Conservation (phyloP, 352 stramenopile genomes). For the Phytophthora sojae region DNA sequence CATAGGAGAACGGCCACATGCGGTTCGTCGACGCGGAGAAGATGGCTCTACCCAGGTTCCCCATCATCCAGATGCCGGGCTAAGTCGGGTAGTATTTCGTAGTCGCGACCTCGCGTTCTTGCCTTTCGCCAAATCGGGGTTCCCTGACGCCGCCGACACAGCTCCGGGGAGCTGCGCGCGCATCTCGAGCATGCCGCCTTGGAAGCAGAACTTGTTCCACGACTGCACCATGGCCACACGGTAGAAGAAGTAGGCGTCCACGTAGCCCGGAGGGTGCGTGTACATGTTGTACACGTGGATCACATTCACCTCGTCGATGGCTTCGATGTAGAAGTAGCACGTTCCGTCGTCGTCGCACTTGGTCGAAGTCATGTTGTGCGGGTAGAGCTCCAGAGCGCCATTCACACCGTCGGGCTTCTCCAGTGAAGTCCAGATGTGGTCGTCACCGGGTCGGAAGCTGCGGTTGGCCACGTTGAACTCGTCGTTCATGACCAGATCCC, state of each 20-base stretch:
- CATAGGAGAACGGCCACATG: slow-evolving; percentile 95
- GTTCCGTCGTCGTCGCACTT: slow-evolving; percentile 50
- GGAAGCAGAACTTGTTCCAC: slow-evolving; percentile 96
- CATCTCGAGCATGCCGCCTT: slow-evolving; percentile 92
- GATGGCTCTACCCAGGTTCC: slow-evolving; percentile 92
- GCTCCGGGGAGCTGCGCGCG: slow-evolving; percentile 87
- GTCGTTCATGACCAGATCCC: slow-evolving; percentile 68
- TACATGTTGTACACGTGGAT: slow-evolving; percentile 75
- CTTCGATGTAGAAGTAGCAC: slow-evolving; percentile 58
- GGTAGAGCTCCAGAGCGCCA: slow-evolving; percentile 92
- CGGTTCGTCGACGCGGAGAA: slow-evolving; percentile 91
- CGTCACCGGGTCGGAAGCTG: slow-evolving; percentile 85
- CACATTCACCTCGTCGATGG: slow-evolving; percentile 37
- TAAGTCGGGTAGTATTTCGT: slow-evolving; percentile 72
- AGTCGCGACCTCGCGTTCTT: slow-evolving; percentile 22
- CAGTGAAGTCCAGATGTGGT: slow-evolving; percentile 91
- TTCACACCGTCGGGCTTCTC: slow-evolving; percentile 75
- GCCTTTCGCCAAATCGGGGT: slow-evolving; percentile 50
- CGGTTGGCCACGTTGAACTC: slow-evolving; percentile 66
- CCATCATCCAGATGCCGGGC: slow-evolving; percentile 94
- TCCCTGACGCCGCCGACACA: slow-evolving; percentile 41
- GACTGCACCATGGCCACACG: slow-evolving; percentile 88
- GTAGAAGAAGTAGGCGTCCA: slow-evolving; percentile 47
- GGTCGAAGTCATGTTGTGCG: slow-evolving; percentile 73
- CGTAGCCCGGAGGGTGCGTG: slow-evolving; percentile 38